Base-by-base conservation (phyloP, 179 eudicot species). In the Patellifolia procumbens region DNA sequence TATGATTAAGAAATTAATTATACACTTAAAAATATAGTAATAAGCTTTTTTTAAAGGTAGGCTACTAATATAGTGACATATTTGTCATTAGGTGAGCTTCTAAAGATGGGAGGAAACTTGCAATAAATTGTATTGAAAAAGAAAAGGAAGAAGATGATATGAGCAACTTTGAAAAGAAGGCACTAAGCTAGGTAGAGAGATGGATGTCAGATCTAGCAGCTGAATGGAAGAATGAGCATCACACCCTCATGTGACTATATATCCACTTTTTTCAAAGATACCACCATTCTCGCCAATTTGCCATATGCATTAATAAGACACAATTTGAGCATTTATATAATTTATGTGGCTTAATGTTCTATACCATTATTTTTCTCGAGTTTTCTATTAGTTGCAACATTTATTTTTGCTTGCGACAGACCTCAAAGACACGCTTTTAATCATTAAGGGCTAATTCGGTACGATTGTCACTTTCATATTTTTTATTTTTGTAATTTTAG, bases 191-290 rank as follows among this genome's bases (percentile, higher is more conserved):
- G 43, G 8, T 32, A 76, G 71, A 29, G 75, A 34, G 60, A 22
- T 74, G 26, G 60, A 80, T 79, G 77, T 82, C 74, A 82, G 85
- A 82, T 79, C 82, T 72, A 79, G 70, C 63, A 63, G 78, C 52
- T 69, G 66, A 42, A 31, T 45, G 62, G 61, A 76, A 60, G 68
- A 64, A 78, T 78, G 73, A 78, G 74, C 81, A 74, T 64, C 74
- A 63, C 74, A 82, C 55, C 70, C 76, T 70, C 74, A 77, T 81
- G 81, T 81, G 81, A 78, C 80, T 78, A 63, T 78, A n/a, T 74
- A 61, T 31, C 56, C 68, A 10, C 31, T 46, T 73, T 76, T 73
- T 73, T 55, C 75, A 73, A 68, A 74, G 67, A 68, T 74, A 61
- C 75, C n/a, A n/a, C n/a, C n/a, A n/a, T n/a, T 71, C 49, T 70